Conservation (phyloP, 164 flowering plant species). For the Umbilicus rupestris region DNA sequence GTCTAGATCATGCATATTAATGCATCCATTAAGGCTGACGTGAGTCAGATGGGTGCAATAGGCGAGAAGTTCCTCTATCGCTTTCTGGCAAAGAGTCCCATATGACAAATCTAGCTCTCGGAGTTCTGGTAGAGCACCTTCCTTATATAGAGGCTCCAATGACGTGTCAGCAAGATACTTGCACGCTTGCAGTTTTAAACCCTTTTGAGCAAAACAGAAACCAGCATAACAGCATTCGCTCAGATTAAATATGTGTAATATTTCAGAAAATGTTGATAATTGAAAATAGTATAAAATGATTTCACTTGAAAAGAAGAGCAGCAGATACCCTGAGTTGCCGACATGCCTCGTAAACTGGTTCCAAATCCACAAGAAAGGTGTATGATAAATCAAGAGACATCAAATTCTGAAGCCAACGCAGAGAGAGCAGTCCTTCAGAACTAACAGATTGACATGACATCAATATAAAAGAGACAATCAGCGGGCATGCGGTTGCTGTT, state of each 20-base stretch:
- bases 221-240: neutral
- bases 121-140: slow-evolving; percentile 70
- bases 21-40: slow-evolving; percentile 84
- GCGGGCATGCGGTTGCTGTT: slow-evolving; percentile 66
- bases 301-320: neutral
- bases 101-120: slow-evolving; percentile 84
- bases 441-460: slow-evolving; percentile 95
- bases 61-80: slow-evolving; percentile 88
- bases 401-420: slow-evolving; percentile 51
- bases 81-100: slow-evolving; percentile 74
- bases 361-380: slow-evolving; percentile 68
- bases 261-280: too few species aligned
- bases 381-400: slow-evolving; percentile 84
- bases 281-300: neutral
- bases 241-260: too few species aligned
- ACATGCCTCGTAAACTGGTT: slow-evolving; percentile 81
- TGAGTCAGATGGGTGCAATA: slow-evolving; percentile 84
- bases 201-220: slow-evolving; percentile 28
- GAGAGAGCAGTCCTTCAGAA: slow-evolving; percentile 70
- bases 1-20: slow-evolving; percentile 83
- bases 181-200: slow-evolving; percentile 93
- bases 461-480: slow-evolving; percentile 65
- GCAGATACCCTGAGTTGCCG: slow-evolving; percentile 59
- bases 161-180: slow-evolving; percentile 75
- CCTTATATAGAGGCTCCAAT: slow-evolving; percentile 74